Conservation (phyloP, 768 basidiomycete species). For the Leccinum subtestaceum region DNA sequence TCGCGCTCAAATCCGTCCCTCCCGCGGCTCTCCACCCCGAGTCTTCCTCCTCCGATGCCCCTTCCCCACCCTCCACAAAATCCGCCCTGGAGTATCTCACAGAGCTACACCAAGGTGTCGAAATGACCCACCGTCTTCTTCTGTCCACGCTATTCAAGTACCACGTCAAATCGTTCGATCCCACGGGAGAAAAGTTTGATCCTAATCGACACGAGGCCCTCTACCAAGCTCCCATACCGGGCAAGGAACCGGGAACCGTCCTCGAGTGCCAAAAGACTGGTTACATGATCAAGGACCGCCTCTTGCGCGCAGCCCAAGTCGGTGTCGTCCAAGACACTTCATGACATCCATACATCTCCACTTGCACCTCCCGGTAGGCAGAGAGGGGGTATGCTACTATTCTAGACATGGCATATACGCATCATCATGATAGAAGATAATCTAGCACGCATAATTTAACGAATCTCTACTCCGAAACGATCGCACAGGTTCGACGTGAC, state of each 20-base stretch:
- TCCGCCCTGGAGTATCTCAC: conserved; percentile 54
- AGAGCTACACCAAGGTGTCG: conserved; percentile 83
- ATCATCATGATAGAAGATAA: conserved; percentile 35
- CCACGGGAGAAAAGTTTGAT: conserved; percentile 90
- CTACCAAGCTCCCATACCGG: conserved; percentile 90
- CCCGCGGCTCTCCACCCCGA: conserved; percentile 39
- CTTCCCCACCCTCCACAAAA: conserved; percentile 43
- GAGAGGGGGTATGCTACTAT: conserved; percentile 15
- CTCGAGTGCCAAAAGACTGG: conserved; percentile 89
- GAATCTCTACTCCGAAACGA: conserved; percentile 82
- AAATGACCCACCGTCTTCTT: conserved; percentile 87
- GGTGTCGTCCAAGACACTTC: conserved; percentile 80
- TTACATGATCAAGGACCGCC: conserved; percentile 92
- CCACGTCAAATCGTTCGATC: conserved; percentile 89
- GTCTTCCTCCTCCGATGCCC: conserved; percentile 12
- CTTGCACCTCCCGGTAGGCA: not conserved
- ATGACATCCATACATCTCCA: conserved; percentile 23
- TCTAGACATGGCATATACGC: conserved; percentile 32
- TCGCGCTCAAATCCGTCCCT: conserved; percentile 82
- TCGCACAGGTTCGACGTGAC: conserved; percentile 55
- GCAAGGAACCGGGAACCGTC: conserved; percentile 84
- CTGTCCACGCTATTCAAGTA: conserved; percentile 89
- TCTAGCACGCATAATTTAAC: conserved; percentile 53
- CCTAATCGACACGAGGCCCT: conserved; percentile 95
- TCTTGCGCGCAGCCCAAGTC: conserved; percentile 93